phyloP scores from a whole-genome alignment of 768 basidiomycete genomes.

The Myochromella boudieri region DNA sequence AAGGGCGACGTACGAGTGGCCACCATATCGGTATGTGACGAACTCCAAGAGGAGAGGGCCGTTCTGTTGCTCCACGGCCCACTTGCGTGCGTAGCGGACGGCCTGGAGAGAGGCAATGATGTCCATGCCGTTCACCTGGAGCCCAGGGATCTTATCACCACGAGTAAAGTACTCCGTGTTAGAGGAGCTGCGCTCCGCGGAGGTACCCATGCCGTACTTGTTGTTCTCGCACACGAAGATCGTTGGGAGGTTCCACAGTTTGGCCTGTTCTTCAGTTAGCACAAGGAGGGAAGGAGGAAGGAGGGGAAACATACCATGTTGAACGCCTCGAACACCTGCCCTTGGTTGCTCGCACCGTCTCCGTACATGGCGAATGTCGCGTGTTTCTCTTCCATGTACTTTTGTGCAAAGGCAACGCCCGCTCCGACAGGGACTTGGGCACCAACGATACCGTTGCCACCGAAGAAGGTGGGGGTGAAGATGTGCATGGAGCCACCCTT shows the following conservation, averaged over 20 bases:
- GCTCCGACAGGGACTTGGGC: slow-evolving; percentile 97
- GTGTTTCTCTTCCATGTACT: slow-evolving; percentile 69
- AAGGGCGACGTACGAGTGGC: slow-evolving; percentile 84
- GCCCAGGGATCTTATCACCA: slow-evolving; percentile 94
- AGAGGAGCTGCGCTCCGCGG: slow-evolving; percentile 87
- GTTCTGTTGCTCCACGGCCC: slow-evolving; percentile 79
- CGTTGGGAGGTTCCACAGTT: slow-evolving; percentile 93
- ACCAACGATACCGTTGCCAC: slow-evolving; percentile 98
- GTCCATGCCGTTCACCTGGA: slow-evolving; percentile 99
- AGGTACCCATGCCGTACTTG: slow-evolving; percentile 99
- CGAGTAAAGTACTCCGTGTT: slow-evolving; percentile 97
- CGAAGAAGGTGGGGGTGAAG: slow-evolving; percentile 96
- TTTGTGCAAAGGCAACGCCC: slow-evolving; percentile 91
- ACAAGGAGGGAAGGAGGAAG: neutral
- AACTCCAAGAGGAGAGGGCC: slow-evolving; percentile 96
- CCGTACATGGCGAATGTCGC: slow-evolving; percentile 95
- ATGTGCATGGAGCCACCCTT: slow-evolving; percentile 99
- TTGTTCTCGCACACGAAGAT: slow-evolving; percentile 99
- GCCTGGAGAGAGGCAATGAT: slow-evolving; percentile 89
- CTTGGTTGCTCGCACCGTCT: slow-evolving; percentile 97
- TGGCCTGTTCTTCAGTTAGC: slow-evolving; percentile 53
- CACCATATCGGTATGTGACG: slow-evolving; percentile 98
- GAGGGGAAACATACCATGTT: slow-evolving; percentile 76
- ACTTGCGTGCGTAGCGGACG: slow-evolving; percentile 82
- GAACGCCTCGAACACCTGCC: slow-evolving; percentile 98